These are phyloP conservation scores for Clonostachys chloroleuca DNA, from an alignment of 2,329 filamentous ascomycete genomes.

Conservation along the genomic window DNA sequence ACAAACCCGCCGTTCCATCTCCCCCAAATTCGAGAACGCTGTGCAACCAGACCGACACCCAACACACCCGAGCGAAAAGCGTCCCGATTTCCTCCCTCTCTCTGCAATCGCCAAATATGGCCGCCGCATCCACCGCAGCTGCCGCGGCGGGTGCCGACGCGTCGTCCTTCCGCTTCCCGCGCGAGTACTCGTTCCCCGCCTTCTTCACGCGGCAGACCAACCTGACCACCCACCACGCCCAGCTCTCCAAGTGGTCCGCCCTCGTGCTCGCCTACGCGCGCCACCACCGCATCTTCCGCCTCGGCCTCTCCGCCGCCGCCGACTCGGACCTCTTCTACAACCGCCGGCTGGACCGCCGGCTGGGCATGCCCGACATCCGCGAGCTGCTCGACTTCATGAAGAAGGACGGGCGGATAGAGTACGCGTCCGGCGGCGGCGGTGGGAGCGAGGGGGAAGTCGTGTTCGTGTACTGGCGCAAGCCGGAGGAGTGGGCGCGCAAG, in stretches of 20 bases:
- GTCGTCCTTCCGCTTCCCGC: conserved; percentile 49
- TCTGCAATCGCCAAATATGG: neutral
- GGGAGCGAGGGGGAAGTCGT: conserved; percentile 43
- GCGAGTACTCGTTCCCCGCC: conserved; percentile 71
- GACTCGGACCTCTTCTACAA: conserved; percentile 55
- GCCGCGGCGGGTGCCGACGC: neutral
- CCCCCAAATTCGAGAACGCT: too few relatives aligned
- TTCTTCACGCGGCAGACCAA: conserved; percentile 84
- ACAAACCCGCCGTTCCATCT: too few relatives aligned
- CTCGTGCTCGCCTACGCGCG: conserved; percentile 82
- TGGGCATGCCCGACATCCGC: conserved; percentile 45
- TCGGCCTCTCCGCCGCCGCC: conserved; percentile 58
- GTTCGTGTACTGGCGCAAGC: conserved; percentile 81
- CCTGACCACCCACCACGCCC: conserved; percentile 66
- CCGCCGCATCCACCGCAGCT: neutral
- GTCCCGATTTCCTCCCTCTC: too few relatives aligned
- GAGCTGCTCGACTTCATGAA: conserved; percentile 58
- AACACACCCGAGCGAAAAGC: too few relatives aligned
- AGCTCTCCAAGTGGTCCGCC: conserved; percentile 80
- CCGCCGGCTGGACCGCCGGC: conserved; percentile 42
- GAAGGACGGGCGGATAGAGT: conserved; percentile 61
- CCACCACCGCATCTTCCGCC: conserved; percentile 70
- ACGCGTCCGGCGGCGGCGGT: conserved; percentile 32
- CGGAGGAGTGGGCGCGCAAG: conserved; percentile 83
- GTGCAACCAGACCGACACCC: too few relatives aligned